Base-by-base conservation (phyloP, 306 rosid genomes). In the Nissolia schottii region DNA sequence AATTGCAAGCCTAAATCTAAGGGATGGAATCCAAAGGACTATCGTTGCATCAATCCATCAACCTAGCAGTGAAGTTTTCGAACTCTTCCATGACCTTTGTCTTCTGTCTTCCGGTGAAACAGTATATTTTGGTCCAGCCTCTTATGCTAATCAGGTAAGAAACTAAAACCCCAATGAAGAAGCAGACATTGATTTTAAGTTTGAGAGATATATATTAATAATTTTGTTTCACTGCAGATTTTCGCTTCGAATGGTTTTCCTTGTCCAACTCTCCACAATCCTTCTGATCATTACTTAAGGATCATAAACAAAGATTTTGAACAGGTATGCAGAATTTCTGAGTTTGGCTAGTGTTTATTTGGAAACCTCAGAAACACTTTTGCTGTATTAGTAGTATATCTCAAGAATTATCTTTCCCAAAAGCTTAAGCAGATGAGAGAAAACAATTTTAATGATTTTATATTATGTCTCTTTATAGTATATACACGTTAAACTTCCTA, bases 281-380 rank as follows among this genome's bases (percentile, higher is more conserved):
- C 91, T 23, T 81, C 93, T 32, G 96, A 90, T 76, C 96, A 90
- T 70, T 90, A 77, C 55, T 82, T 90, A 12, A 84, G 81, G 79
- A 87, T 85, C 28, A 84, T 90, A 49, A 90, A 90, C 85, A 90
- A 87, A 81, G 93, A 90, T 78, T 90, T 90, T n/a, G 85, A 87
- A 16, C 67, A 23, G 75, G 96, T 87, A 74, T 7, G 84, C 22
- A 28, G 25, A 24, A 3, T 71, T 29, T 29, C 6, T 14, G 14
- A 37, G 11, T 45, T 41, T 9, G n/a, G n/a, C n/a, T n/a, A n/a
- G n/a, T n/a, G n/a, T n/a, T n/a, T n/a, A n/a, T n/a, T n/a, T n/a
- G n/a, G n/a, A n/a, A n/a, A n/a, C n/a, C n/a, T n/a, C n/a, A n/a
- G n/a, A n/a, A n/a, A n/a, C n/a, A n/a, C n/a, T n/a, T n/a, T n/a